Evolutionary conservation across 805 yeast species (phyloP).

Genomic region (Ogataea haglerorum): DNA sequence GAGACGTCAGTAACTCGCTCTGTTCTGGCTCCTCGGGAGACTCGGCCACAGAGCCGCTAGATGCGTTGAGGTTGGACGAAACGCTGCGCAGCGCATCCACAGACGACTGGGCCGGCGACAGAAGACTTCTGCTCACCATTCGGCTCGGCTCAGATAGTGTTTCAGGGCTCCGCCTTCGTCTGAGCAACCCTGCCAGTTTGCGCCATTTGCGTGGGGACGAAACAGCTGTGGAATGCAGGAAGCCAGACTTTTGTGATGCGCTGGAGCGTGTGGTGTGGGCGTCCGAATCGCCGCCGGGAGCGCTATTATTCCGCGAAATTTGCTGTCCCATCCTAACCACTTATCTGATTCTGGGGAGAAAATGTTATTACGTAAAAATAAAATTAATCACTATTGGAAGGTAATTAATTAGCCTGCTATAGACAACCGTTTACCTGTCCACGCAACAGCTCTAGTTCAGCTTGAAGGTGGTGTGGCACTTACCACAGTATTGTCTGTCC

Average conservation of each 20-base stretch:
- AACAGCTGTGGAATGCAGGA: constrained; percentile 1
- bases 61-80: background rate
- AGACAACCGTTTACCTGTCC: background rate
- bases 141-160: background rate
- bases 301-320: constrained; percentile 5
- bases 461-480: constrained; percentile 94
- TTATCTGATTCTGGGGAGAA: constrained; percentile 9
- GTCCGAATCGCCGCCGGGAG: background rate
- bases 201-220: constrained; percentile 6
- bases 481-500: constrained; percentile 99
- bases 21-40: constrained; percentile 9
- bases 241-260: background rate
- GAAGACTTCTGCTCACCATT: constrained; percentile 4
- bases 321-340: constrained; percentile 12
- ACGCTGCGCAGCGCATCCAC: constrained; percentile 1
- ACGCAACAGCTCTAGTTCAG: constrained; percentile 26
- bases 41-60: background rate
- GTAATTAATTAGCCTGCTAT: background rate
- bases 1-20: constrained; percentile 17
- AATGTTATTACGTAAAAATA: constrained; percentile 3
- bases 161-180: constrained; percentile 5
- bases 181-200: constrained; percentile 6
- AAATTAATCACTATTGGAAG: background rate
- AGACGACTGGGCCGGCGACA: constrained; percentile 4
- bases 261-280: background rate